These are phyloP conservation scores for Tubosaeta brunneosetosa DNA, from an alignment of 768 basidiomycete species.

Conservation along the genomic window DNA sequence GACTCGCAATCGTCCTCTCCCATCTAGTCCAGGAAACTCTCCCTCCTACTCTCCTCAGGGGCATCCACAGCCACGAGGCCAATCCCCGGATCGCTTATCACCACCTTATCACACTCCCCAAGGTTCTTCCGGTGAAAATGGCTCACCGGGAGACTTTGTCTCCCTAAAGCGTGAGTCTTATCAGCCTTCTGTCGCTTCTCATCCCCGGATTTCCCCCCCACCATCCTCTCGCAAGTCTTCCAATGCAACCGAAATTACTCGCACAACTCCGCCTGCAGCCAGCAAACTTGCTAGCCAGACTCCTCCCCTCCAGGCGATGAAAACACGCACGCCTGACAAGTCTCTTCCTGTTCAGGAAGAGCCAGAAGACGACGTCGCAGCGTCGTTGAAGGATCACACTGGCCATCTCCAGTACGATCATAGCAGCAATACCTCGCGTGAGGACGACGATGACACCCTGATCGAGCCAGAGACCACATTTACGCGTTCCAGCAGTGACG, in stretches of 20 bases:
- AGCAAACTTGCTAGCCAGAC: slow-evolving; percentile 47
- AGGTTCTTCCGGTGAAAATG: slow-evolving; percentile 41
- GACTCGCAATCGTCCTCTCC: slow-evolving; percentile 26
- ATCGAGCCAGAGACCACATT: slow-evolving; percentile 38
- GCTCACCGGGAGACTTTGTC: slow-evolving; percentile 38
- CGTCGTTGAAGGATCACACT: slow-evolving; percentile 35
- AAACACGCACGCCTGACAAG: slow-evolving; percentile 60
- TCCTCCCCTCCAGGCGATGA: slow-evolving; percentile 49
- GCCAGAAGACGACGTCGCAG: slow-evolving; percentile 56
- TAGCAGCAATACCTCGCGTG: slow-evolving; percentile 35
- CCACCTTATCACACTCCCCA: slow-evolving; percentile 48
- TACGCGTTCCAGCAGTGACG: slow-evolving; percentile 30
- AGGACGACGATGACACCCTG: slow-evolving; percentile 44
- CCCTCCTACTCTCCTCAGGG: slow-evolving; percentile 41
- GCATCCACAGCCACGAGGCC: slow-evolving; percentile 36
- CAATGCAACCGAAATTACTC: slow-evolving; percentile 18
- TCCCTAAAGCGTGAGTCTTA: slow-evolving; percentile 45
- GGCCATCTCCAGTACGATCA: slow-evolving; percentile 36
- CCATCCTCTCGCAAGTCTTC: slow-evolving; percentile 25
- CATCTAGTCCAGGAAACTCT: slow-evolving; percentile 33
- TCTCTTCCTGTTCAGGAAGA: slow-evolving; percentile 78
- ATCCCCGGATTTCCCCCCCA: slow-evolving; percentile 25
- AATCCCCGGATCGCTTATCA: slow-evolving; percentile 53
- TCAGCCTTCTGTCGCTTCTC: slow-evolving; percentile 23
- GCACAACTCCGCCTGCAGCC: slow-evolving; percentile 33